These are phyloP conservation scores for Aspergillus aculeatinus DNA, from an alignment of 2,329 filamentous ascomycete genomes.

Conservation along the genomic window DNA sequence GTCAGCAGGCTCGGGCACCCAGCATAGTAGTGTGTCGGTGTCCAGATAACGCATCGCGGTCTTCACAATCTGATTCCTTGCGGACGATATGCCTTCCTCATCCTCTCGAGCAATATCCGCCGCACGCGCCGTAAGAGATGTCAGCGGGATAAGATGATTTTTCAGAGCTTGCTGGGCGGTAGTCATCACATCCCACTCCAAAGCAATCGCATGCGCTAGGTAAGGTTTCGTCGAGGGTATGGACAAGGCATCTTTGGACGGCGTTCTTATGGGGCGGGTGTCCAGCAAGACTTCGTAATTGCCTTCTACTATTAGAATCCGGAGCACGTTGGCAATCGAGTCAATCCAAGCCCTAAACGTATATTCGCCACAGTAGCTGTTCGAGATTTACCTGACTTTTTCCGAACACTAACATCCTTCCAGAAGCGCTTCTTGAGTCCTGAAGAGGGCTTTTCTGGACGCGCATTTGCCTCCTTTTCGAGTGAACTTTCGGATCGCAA, in stretches of 20 bases:
- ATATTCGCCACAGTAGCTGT: background rate
- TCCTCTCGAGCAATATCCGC: slow-evolving; percentile 77
- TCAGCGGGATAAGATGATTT: slow-evolving; percentile 86
- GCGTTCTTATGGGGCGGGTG: slow-evolving; percentile 73
- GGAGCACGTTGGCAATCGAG: background rate
- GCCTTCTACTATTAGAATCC: slow-evolving; percentile 31
- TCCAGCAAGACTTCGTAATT: slow-evolving; percentile 72
- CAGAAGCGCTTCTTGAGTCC: slow-evolving; percentile 76
- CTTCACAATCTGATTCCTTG: slow-evolving; percentile 63
- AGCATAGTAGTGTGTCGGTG: slow-evolving; percentile 91
- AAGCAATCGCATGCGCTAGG: slow-evolving; percentile 78
- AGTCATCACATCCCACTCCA: slow-evolving; percentile 88
- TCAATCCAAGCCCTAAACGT: slow-evolving; percentile 7
- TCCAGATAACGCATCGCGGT: slow-evolving; percentile 81
- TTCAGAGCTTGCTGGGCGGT: slow-evolving; percentile 80
- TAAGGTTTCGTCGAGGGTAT: slow-evolving; percentile 74
- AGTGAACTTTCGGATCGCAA: slow-evolving; percentile 45
- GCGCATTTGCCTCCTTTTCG: slow-evolving; percentile 23
- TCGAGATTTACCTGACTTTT: slow-evolving; percentile 57
- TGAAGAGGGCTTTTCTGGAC: slow-evolving; percentile 29
- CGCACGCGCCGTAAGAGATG: slow-evolving; percentile 78
- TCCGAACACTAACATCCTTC: slow-evolving; percentile 74
- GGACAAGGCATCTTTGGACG: slow-evolving; percentile 68
- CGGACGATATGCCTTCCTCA: slow-evolving; percentile 46
- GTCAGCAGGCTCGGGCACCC: slow-evolving; percentile 63